Percentiles rank a stretch among this genome's conserved stretches.
These are phyloP conservation scores for Rhizopogon rudus DNA, from an alignment of 768 basidiomycete genomes.

Conservation along the genomic window DNA sequence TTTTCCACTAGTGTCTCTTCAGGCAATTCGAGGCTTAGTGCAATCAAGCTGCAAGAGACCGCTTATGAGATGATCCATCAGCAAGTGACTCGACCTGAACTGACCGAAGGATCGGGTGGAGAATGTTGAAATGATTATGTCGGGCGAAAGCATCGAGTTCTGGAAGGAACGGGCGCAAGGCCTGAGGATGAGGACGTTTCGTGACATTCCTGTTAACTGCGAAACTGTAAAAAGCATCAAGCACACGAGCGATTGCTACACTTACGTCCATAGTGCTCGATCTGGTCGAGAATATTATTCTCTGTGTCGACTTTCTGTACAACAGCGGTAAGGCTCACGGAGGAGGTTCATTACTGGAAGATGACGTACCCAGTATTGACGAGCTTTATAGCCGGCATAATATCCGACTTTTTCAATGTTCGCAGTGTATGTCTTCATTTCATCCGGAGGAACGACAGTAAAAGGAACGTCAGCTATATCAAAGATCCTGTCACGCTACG, in stretches of 20 bases:
- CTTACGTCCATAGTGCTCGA: constrained; percentile 41
- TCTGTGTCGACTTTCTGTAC: constrained; percentile 30
- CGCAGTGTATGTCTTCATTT: constrained; percentile 36
- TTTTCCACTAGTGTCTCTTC: constrained; percentile 39
- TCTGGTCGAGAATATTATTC: constrained; percentile 37
- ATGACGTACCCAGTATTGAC: constrained; percentile 39
- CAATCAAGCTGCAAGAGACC: constrained; percentile 27
- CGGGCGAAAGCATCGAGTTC: constrained; percentile 31
- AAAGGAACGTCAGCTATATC: constrained; percentile 45
- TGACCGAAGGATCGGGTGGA: constrained; percentile 33
- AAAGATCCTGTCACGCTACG: constrained; percentile 39
- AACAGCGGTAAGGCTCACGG: not conserved
- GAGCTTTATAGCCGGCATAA: constrained; percentile 44
- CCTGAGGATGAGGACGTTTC: constrained; percentile 27
- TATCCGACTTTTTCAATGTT: constrained; percentile 35
- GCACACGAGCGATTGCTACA: not conserved
- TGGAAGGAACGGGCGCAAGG: constrained; percentile 31
- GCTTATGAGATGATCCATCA: not conserved
- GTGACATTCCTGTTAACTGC: constrained; percentile 32
- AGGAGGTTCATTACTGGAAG: not conserved
- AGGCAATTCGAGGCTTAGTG: constrained; percentile 40
- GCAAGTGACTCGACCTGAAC: not conserved
- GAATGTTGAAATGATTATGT: constrained; percentile 34
- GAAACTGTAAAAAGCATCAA: not conserved
- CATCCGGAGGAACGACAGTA: constrained; percentile 32